Conservation (phyloP, 768 basidiomycete species). For the Tephrocybe sp. region DNA sequence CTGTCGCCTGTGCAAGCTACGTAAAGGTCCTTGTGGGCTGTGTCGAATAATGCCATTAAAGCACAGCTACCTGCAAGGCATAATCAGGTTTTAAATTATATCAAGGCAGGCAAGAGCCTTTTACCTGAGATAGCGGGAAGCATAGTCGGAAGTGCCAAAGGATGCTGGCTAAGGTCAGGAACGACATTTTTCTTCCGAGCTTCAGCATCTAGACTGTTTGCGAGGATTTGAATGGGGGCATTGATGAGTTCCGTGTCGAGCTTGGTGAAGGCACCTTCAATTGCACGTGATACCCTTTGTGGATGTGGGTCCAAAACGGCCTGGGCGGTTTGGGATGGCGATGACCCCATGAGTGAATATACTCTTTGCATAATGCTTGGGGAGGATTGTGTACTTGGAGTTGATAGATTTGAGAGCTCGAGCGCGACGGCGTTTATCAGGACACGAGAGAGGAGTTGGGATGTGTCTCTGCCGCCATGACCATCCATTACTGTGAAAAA, state of each 20-base stretch:
- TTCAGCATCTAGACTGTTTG: slow-evolving; percentile 50
- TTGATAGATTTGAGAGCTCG: slow-evolving; percentile 60
- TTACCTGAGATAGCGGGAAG: slow-evolving; percentile 79
- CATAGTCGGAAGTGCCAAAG: slow-evolving; percentile 68
- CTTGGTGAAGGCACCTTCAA: slow-evolving; percentile 73
- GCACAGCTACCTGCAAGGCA: slow-evolving; percentile 77
- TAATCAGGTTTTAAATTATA: slow-evolving; percentile 10
- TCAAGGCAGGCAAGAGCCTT: slow-evolving; percentile 4
- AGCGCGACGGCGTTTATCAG: slow-evolving; percentile 83
- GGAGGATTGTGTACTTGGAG: slow-evolving; percentile 27
- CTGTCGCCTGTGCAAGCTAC: slow-evolving; percentile 93
- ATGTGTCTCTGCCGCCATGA: slow-evolving; percentile 83
- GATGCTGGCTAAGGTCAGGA: slow-evolving; percentile 70
- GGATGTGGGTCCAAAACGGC: slow-evolving; percentile 39
- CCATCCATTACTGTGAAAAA: slow-evolving; percentile 93
- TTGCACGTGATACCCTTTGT: slow-evolving; percentile 56
- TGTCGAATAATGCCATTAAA: slow-evolving; percentile 84
- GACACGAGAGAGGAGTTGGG: slow-evolving; percentile 75
- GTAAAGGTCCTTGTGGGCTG: slow-evolving; percentile 77
- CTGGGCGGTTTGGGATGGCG: slow-evolving; percentile 21
- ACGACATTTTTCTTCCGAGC: slow-evolving; percentile 47
- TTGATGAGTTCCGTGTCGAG: slow-evolving; percentile 85
- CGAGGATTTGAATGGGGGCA: slow-evolving; percentile 73
- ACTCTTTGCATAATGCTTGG: slow-evolving; percentile 32
- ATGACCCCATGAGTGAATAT: slow-evolving; percentile 36